Evolutionary conservation across 306 rosid species (phyloP), one percentile per base, ranked within the genome.

Genomic region (Vicia villosa): DNA sequence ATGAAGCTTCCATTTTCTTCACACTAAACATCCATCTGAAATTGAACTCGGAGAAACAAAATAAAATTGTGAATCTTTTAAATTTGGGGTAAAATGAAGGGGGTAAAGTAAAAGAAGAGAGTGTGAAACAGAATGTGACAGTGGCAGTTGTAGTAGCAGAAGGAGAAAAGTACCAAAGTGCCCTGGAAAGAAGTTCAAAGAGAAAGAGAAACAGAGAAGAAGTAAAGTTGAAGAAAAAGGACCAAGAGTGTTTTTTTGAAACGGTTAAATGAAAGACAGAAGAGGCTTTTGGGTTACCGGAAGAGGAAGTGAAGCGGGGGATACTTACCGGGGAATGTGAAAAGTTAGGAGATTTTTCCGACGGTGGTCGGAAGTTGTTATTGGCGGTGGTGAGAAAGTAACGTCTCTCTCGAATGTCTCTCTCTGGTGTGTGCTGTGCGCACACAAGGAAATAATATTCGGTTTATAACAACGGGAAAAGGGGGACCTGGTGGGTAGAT

Each of bases 401-500:
- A 59, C 42, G 80, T 37, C 28, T 54, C 37, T 50, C 49, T 57
- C 49, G 14, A 4, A 7, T 37, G 19, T 34, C 59, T 17, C 66
- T 63, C 19, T 51, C 32, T 24, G 10, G 2, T 28, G n/a, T n/a
- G 41, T 74, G 58, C 21, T 62, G 72, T 69, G 57, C 28, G 38
- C 66, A 65, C 47, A 10, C 6, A 24, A 21, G 10, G 30, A 52
- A 54, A 41, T 47, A 66, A 57, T 36, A 61, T 51, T 37, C 63
- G 72, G 68, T 69, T 76, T 75, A 80, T 77, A 80, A 77, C 75
- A 85, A 89, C 94, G 87, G 96, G 76, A 80, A 76, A 62, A 70
- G 15, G 5, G 58, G 84, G 83, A 43, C 74, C 78, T 54, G 62
- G 59, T 26, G 37, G 83, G 85, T 84, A 63, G 89, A 64, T 62